phyloP scores from a whole-genome alignment of 805 yeast species.

The Kazachstania taianensis region DNA sequence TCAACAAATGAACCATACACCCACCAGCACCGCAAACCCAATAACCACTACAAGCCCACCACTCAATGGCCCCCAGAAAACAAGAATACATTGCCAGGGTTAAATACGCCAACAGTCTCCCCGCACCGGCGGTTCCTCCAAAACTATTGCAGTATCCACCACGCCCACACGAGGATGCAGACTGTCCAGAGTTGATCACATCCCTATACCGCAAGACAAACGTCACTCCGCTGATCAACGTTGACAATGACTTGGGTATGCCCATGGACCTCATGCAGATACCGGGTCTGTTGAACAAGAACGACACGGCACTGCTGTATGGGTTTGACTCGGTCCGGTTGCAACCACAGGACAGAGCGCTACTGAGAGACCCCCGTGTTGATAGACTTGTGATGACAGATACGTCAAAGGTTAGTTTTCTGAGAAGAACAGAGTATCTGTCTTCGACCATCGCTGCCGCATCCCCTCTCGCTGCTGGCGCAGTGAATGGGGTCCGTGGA shows the following conservation, averaged over 20 bases:
- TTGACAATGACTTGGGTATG: slow-evolving; percentile 64
- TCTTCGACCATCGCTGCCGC: slow-evolving; percentile 43
- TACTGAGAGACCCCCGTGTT: slow-evolving; percentile 69
- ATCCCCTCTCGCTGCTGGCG: slow-evolving; percentile 12
- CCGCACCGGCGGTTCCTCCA: slow-evolving; percentile 91
- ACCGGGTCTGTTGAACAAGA: slow-evolving; percentile 58
- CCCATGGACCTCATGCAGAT: slow-evolving; percentile 59
- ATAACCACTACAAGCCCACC: too few species aligned
- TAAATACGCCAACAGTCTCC: slow-evolving; percentile 76
- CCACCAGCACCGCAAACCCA: too few species aligned
- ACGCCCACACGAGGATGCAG: slow-evolving; percentile 34
- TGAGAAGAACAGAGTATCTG: slow-evolving; percentile 90
- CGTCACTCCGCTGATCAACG: slow-evolving; percentile 48
- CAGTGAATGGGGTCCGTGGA: slow-evolving; percentile 6
- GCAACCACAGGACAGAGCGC: slow-evolving; percentile 66
- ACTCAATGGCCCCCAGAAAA: slow-evolving; percentile 36
- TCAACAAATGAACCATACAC: too few species aligned
- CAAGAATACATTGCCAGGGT: slow-evolving; percentile 76
- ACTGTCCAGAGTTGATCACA: slow-evolving; percentile 49
- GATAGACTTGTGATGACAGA: slow-evolving; percentile 30
- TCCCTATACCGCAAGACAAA: slow-evolving; percentile 68
- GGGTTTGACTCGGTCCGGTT: slow-evolving; percentile 37
- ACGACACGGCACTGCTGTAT: slow-evolving; percentile 38
- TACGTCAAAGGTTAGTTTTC: slow-evolving; percentile 49
- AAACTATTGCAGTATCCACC: slow-evolving; percentile 52